These are phyloP conservation scores for Suillus americanus DNA, from an alignment of 768 basidiomycete species.

Conservation along the genomic window DNA sequence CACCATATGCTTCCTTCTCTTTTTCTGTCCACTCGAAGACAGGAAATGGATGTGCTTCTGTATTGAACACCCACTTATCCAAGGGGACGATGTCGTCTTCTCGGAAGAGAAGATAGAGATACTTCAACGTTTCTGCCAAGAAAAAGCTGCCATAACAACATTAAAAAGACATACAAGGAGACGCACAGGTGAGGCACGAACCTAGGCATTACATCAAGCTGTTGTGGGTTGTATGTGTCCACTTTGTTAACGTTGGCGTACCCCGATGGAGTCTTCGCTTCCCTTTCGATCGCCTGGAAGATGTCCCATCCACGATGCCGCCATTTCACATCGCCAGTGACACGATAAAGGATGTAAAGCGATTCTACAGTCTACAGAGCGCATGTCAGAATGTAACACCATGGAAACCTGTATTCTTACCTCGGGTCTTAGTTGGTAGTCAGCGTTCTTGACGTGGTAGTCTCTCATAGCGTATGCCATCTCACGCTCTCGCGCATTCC, in stretches of 20 bases:
- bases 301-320: conserved; percentile 70
- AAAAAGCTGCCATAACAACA: conserved; percentile 39
- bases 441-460: conserved; percentile 45
- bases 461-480: conserved; percentile 41
- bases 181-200: conserved; percentile 32
- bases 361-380: conserved; percentile 64
- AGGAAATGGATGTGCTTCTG: conserved; percentile 78
- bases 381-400: background rate
- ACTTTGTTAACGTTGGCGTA: conserved; percentile 60
- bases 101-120: conserved; percentile 68
- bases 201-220: conserved; percentile 74
- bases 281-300: conserved; percentile 62
- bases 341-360: conserved; percentile 68
- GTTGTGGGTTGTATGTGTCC: conserved; percentile 36
- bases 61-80: conserved; percentile 62
- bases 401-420: conserved; percentile 34
- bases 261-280: conserved; percentile 57
- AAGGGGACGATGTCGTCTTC: conserved; percentile 59
- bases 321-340: conserved; percentile 69
- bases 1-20: conserved; percentile 46
- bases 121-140: conserved; percentile 67
- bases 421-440: conserved; percentile 71
- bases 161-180: background rate
- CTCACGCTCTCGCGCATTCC: conserved; percentile 19
- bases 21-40: conserved; percentile 61